A percentile compares a stretch with the other conserved stretches of the same genome.
phyloP scores from a whole-genome alignment of 495 filamentous ascomycete genomes.

The Chaetomium cochliodes region DNA sequence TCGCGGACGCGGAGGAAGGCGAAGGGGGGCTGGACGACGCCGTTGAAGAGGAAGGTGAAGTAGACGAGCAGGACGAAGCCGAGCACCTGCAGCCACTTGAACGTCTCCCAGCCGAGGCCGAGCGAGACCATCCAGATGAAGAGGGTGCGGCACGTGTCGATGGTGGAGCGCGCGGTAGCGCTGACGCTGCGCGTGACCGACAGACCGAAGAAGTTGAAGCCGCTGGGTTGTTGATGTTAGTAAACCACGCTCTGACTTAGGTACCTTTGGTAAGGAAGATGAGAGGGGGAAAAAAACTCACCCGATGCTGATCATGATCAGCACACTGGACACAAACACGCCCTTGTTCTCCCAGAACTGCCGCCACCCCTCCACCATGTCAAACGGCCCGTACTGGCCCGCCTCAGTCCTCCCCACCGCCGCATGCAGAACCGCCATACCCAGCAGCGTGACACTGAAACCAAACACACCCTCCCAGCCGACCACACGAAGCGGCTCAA shows the following conservation, averaged over 20 bases:
- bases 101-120: conserved; percentile 91
- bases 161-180: conserved; percentile 89
- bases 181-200: conserved; percentile 84
- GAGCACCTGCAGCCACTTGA: conserved; percentile 94
- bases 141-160: conserved; percentile 94
- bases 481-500: conserved; percentile 87
- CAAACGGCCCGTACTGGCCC: conserved; percentile 81
- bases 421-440: conserved; percentile 77
- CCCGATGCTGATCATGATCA: conserved; percentile 98
- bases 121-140: conserved; percentile 98
- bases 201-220: conserved; percentile 98
- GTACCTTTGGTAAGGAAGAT: background rate
- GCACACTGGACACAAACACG: conserved; percentile 69
- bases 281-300: conserved; percentile 45
- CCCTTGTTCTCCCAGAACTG: conserved; percentile 68
- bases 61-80: conserved; percentile 91
- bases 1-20: conserved; percentile 52
- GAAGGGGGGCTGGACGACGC: conserved; percentile 78
- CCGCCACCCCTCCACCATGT: conserved; percentile 77
- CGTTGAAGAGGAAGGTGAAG: conserved; percentile 96
- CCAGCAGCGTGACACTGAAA: conserved; percentile 74
- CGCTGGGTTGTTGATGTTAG: conserved; percentile 48
- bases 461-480: conserved; percentile 97
- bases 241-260: no score
- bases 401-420: conserved; percentile 69